phyloP scores from a whole-genome alignment of 352 stramenopile species.

The Pythium myriotylum region DNA sequence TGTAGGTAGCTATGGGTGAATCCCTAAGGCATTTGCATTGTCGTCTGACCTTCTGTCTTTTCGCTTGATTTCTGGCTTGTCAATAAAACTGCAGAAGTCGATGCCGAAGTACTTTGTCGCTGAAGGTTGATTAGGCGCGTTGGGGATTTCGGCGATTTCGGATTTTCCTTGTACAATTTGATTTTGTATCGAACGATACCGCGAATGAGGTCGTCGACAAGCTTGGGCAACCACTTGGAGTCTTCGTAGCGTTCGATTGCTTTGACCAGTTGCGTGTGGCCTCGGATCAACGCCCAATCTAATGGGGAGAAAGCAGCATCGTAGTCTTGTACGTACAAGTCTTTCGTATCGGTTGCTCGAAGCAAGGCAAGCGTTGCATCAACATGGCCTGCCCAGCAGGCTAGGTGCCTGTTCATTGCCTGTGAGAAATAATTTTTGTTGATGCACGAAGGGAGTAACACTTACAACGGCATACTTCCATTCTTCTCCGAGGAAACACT shows the following conservation, averaged over 20 bases:
- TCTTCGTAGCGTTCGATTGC: slow-evolving; percentile 71
- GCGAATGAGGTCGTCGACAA: slow-evolving; percentile 68
- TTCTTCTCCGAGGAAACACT: slow-evolving; percentile 32
- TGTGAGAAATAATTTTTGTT: not conserved
- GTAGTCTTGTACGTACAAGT: slow-evolving; percentile 73
- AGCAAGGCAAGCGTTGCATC: slow-evolving; percentile 56
- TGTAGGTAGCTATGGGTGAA: no score
- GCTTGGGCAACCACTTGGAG: slow-evolving; percentile 65
- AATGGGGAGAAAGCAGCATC: slow-evolving; percentile 53
- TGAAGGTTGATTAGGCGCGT: slow-evolving; percentile 21
- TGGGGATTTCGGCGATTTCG: slow-evolving; percentile 29
- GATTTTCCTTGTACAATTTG: slow-evolving; percentile 61
- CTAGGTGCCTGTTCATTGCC: slow-evolving; percentile 44
- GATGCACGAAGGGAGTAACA: not conserved
- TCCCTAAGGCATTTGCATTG: no score
- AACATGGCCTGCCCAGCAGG: slow-evolving; percentile 69
- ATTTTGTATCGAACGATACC: slow-evolving; percentile 78
- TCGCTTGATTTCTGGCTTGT: not conserved
- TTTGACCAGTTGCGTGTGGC: slow-evolving; percentile 45
- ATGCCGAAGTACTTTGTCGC: slow-evolving; percentile 1
- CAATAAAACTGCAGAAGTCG: no score
- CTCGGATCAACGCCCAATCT: slow-evolving; percentile 60
- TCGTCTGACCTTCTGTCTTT: no score
- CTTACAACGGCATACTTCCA: slow-evolving; percentile 68
- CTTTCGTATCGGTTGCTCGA: slow-evolving; percentile 46